Evolutionary conservation across 306 rosid species (phyloP).

Genomic region (Castanea sativa): DNA sequence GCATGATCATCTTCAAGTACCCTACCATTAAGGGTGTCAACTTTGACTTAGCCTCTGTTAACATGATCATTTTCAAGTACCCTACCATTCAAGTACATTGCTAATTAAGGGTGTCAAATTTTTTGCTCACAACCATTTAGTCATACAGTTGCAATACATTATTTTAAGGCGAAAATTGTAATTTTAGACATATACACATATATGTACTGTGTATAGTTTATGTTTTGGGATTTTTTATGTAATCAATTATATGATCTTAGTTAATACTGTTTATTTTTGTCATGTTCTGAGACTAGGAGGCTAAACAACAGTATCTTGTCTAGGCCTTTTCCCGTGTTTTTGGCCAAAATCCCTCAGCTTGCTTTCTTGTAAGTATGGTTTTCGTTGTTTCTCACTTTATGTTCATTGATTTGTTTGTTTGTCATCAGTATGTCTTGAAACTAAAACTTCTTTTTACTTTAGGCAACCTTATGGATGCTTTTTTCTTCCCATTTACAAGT

Average conservation of each 20-base stretch:
- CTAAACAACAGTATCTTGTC: constrained; percentile 89
- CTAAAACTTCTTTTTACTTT: neutral
- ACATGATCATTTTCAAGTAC: too few species aligned
- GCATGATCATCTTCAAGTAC: too few species aligned
- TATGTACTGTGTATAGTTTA: neutral
- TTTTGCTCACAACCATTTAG: neutral
- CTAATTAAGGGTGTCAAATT: neutral
- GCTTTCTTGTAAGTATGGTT: constrained; percentile 94
- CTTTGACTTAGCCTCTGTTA: too few species aligned
- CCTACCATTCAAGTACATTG: too few species aligned
- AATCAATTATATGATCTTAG: constrained; percentile 3
- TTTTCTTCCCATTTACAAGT: neutral
- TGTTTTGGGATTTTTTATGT: neutral
- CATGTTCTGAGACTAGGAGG: constrained; percentile 63
- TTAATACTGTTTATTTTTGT: constrained; percentile 31
- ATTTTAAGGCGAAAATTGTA: neutral
- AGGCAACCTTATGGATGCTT: neutral
- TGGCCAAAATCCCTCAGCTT: constrained; percentile 78
- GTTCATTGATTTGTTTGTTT: neutral
- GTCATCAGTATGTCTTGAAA: too few species aligned
- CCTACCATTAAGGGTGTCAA: too few species aligned
- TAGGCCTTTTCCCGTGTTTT: constrained; percentile 76
- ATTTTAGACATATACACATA: too few species aligned
- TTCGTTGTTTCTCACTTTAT: constrained; percentile 13
- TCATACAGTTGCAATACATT: neutral